Base-by-base conservation (phyloP, 2,329 filamentous ascomycete genomes). In the Fusarium liriodendri region DNA sequence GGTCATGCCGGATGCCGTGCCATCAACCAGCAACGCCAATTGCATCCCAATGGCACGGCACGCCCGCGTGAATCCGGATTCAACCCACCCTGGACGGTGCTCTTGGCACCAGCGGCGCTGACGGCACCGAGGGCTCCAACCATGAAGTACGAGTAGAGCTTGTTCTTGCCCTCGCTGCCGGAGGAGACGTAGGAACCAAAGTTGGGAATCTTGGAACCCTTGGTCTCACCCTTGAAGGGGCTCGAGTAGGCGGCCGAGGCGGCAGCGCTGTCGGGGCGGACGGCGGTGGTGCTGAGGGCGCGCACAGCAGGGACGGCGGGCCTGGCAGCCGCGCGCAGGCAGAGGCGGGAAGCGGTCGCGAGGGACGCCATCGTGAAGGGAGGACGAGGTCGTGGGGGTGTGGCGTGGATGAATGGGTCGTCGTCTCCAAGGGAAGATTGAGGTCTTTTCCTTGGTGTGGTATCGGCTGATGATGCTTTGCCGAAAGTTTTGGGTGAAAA, bases 141-240 rank as follows among this genome's bases (percentile, higher is more conserved):
- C 94, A 98, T 98, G 87, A 99, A 98, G 90, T 99, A 99, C 81
- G 92, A 92, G 85, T 98, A 97, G 78, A 97, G 88, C 88, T 95
- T 93, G 87, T 97, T 98, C 81, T 88, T 88, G 77, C 87, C 89
- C 84, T 92, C 88, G 78, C 86, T 86, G 76, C 87, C 87, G 83
- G 91, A 92, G 85, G 90, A 92, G 86, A 92, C 88, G 88, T 99
- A 99, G 84, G 95, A 93, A 84, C 90, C 90, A 86, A 97, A 98
- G 87, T 94, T 92, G 78, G 97, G 97, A 82, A 98, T 93, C 85
- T 93, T 91, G 84, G 88, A 91, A 78, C 83, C 86, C 82, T 87
- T 87, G 78, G 80, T 77, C 80, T 87, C 83, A 82, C 89, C 89
- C 84, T 88, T 89, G 89, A 92, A 92, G 75, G 90, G 90, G 83